phyloP scores from a whole-genome alignment of 495 filamentous ascomycete genomes.

The Xanthoparmelia taractica region DNA sequence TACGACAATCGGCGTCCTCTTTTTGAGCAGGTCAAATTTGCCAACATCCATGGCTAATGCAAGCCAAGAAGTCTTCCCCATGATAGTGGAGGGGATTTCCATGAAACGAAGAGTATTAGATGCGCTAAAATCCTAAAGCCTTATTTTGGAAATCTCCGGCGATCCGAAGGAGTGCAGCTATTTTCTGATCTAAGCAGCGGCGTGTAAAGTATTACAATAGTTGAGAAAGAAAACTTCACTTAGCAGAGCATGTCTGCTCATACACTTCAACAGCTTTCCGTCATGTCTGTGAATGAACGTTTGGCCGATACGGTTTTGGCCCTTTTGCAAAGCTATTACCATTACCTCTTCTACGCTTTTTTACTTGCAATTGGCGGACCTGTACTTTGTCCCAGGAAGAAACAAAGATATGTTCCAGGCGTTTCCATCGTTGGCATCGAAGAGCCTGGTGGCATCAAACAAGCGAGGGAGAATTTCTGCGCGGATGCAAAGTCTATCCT shows the following conservation, averaged over 20 bases:
- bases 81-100: no score
- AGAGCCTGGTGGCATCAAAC: not conserved
- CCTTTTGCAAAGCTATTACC: not conserved
- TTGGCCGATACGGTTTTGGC: not conserved
- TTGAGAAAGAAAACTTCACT: not conserved
- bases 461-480: not conserved
- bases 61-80: no score
- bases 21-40: no score
- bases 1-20: no score
- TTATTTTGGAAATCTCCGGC: not conserved
- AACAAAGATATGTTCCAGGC: not conserved
- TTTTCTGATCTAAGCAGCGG: no score
- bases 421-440: not conserved
- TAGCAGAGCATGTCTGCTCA: not conserved
- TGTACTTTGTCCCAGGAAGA: not conserved
- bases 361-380: not conserved
- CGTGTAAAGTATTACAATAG: no score
- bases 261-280: not conserved
- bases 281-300: not conserved
- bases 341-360: not conserved
- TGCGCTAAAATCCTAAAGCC: not conserved
- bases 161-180: no score
- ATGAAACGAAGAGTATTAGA: no score
- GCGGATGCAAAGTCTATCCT: not conserved
- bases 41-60: no score